Evolutionary conservation across 1,284 basidiomycete species (phyloP), one percentile per base, ranked within the genome.

Genomic region (Ustilago trichophora): DNA sequence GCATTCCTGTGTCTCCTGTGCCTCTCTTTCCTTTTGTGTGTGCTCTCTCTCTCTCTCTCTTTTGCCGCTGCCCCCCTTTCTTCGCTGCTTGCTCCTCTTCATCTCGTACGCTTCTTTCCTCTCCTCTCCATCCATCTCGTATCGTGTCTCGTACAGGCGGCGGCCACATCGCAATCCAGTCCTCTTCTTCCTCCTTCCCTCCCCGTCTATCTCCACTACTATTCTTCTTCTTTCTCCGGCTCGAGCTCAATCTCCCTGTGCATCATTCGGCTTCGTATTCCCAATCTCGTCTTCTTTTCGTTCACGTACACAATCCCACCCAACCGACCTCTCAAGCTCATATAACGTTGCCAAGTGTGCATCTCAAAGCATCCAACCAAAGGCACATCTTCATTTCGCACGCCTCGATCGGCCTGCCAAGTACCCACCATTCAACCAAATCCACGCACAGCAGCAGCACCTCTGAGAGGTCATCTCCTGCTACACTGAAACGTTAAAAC

Each of bases 401-500:
- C 34, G n/a, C 22, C 18, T 29, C 27, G 25, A 43, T 59, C 45
- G 32, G 24, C 37, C 25, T 42, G 40, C 18, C 27, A 29, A n/a
- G 2, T 5, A 3, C 18, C 45, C 25, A 29, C 32, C 22, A 31
- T 32, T 29, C n/a, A n/a, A n/a, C n/a, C n/a, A n/a, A n/a, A 27
- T 22, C 24, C 36, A 37, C 16, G 7, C 22, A n/a, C 11, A 10
- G 32, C 32, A 24, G 18, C 40, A 29, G 18, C 16, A 31, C 60
- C 59, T 56, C 49, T 56, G 60, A 33, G 44, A 64, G 53, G 46
- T 35, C 10, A 36, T 33, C 5, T 6, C 19, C n/a, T 21, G 34
- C 34, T 8, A 21, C 34, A 19, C 27, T 29, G 7, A 29, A 7
- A 29, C 13, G 13, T 26, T 21, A 8, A 2, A n/a, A 12, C 32